phyloP scores from a whole-genome alignment of 2,329 filamentous ascomycete species.

The Monilinia aucupariae region DNA sequence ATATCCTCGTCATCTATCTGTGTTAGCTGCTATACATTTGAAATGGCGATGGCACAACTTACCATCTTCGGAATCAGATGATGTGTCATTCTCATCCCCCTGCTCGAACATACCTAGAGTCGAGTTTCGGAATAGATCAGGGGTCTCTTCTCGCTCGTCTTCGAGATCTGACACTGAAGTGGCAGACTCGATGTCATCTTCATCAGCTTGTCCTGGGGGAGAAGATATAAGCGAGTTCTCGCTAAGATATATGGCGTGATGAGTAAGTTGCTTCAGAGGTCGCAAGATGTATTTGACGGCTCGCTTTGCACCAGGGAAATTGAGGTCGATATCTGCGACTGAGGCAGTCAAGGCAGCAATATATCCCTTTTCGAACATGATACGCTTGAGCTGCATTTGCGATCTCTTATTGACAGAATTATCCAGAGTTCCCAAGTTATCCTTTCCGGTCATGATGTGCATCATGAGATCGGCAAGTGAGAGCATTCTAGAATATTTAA shows the following conservation, averaged over 20 bases:
- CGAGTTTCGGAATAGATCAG: conserved; percentile 94
- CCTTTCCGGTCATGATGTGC: conserved; percentile 78
- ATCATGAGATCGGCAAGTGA: conserved; percentile 88
- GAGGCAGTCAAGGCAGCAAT: conserved; percentile 82
- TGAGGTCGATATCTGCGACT: conserved; percentile 91
- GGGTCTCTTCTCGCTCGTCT: conserved; percentile 86
- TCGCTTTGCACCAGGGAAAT: conserved; percentile 86
- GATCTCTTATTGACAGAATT: conserved; percentile 46
- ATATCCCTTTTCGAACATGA: conserved; percentile 99
- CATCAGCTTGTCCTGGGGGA: conserved; percentile 62
- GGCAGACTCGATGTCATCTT: conserved; percentile 81
- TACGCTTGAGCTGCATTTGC: conserved; percentile 77
- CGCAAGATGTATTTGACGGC: conserved; percentile 95
- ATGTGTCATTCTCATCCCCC: conserved; percentile 73
- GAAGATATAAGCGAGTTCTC: conserved; percentile 60
- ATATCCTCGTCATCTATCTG: conserved; percentile 75
- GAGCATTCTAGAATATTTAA: conserved; percentile 82
- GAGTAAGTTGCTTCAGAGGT: conserved; percentile 80
- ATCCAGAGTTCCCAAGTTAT: conserved; percentile 50
- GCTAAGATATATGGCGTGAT: conserved; percentile 80
- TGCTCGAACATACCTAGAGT: conserved; percentile 92
- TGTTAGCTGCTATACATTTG: conserved; percentile 29
- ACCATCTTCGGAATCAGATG: conserved; percentile 61
- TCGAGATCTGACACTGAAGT: conserved; percentile 87
- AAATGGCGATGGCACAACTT: conserved; percentile 22